A percentile compares a stretch with the other conserved stretches of the same genome.
Conservation (phyloP, 176 grass and related monocot genomes). For the Bolboschoenus planiculmis region DNA sequence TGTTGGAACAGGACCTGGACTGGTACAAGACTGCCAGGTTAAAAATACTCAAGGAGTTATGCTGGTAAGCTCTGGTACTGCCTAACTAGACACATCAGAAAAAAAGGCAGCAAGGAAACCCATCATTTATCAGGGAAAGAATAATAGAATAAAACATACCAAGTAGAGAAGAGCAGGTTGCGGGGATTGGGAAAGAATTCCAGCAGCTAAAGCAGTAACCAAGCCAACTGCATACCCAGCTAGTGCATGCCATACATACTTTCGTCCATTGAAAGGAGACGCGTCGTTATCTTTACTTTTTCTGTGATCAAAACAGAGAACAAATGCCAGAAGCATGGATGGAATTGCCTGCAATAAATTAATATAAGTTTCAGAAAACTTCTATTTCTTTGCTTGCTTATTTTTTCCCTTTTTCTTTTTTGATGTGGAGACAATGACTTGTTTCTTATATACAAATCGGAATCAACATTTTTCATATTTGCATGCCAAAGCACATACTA, state of each 20-base stretch:
- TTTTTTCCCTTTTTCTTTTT: background rate
- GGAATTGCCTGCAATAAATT: constrained; percentile 70
- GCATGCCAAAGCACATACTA: background rate
- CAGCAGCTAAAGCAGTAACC: constrained; percentile 72
- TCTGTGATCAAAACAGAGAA: constrained; percentile 71
- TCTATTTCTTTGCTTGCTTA: background rate
- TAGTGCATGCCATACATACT: constrained; percentile 79
- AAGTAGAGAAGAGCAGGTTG: constrained; percentile 97
- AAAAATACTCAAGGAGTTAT: background rate
- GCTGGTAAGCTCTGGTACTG: background rate
- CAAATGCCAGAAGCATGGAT: constrained; percentile 87
- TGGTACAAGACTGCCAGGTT: background rate
- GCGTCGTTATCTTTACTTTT: constrained; percentile 58
- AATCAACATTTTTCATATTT: background rate
- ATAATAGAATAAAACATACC: constrained; percentile 36
- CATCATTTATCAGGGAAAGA: background rate
- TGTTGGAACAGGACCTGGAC: background rate
- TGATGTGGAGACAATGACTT: background rate
- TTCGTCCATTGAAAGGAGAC: constrained; percentile 26
- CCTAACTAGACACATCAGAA: background rate
- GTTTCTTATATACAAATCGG: background rate
- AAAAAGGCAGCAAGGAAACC: background rate
- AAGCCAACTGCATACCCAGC: constrained; percentile 83
- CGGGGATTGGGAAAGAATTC: constrained; percentile 82
- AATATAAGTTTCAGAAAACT: background rate